Base-by-base conservation (phyloP, 2,329 filamentous ascomycete genomes). In the Xylariomycetidae sp. region DNA sequence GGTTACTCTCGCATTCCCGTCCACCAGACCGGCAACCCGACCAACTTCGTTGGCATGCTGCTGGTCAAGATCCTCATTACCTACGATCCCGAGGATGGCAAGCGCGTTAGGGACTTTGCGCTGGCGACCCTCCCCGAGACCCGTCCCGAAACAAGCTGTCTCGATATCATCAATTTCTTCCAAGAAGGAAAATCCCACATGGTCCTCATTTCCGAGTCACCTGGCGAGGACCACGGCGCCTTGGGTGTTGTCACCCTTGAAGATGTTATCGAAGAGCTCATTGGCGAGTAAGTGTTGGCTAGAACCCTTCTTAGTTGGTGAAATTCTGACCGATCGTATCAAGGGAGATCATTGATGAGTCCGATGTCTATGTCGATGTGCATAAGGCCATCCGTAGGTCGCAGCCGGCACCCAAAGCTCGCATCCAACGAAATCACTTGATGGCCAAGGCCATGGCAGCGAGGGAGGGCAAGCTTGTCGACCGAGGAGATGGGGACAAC, bases 81-180 rank as follows among this genome's bases (percentile, higher is more conserved):
- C 0, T 98, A 98, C 57, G 92, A 98, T 46, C 92, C 92, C 0
- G 92, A 98, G 59, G 92, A 98, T 54, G 77, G 75, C 53, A 85
- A 84, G 52, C 78, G 78, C 14, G 92, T 98, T 22, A 76, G 82
- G 40, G 90, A 96, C 41, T 95, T 98, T 55, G 81, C 88, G 6
- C 70, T 98, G 31, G 92, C 92, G 10, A 95, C 92, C 1, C 76
- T 98, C 6, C 92, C 93, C 2, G 92, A 98, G 60, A 98, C 92
- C 0, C 78, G 86, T 8, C 87, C 92, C 0, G 87, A 95, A 56
- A 98, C 92, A 0, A 95, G 89, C 64, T 98, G 92, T 57, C 65
- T 98, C 35, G 92, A 98, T 58, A 96, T 98, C 52, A 87, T 98
- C 64, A 98, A 98, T 65, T 98, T 95, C 62, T 98, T 98, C 67